phyloP scores from a whole-genome alignment of 1,284 basidiomycete genomes.

The Naganishia liquefaciens region DNA sequence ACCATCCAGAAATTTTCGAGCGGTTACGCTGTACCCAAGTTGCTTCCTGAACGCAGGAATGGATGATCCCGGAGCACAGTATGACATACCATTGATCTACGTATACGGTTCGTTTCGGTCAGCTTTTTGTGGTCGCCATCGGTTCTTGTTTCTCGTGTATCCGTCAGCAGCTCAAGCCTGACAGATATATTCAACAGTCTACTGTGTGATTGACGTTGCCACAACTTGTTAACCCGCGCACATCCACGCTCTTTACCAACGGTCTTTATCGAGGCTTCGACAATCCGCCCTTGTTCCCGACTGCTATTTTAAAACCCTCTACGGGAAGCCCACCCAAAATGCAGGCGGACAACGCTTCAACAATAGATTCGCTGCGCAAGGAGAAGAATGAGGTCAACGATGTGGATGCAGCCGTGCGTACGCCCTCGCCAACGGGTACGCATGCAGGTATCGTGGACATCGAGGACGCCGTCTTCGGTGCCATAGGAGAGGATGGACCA shows the following conservation, averaged over 20 bases:
- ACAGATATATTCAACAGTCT: no score
- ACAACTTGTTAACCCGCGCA: no score
- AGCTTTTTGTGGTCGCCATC: no score
- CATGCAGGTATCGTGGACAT: slow-evolving; percentile 22
- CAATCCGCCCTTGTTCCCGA: no score
- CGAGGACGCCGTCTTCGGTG: slow-evolving; percentile 49
- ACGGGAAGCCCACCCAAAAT: not conserved
- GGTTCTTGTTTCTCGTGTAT: no score
- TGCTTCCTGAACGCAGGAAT: no score
- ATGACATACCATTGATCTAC: slow-evolving; percentile 4
- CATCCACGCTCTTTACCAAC: no score
- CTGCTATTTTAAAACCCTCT: not conserved
- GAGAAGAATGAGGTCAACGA: slow-evolving; percentile 20
- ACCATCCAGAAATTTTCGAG: slow-evolving; percentile 8
- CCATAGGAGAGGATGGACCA: slow-evolving; percentile 43
- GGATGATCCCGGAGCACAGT: no score
- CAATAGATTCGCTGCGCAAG: slow-evolving; percentile 21
- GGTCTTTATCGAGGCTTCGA: no score
- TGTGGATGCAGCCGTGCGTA: slow-evolving; percentile 17
- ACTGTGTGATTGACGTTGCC: no score
- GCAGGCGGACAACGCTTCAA: slow-evolving; percentile 27
- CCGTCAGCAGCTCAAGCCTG: no score
- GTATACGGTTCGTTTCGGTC: not conserved
- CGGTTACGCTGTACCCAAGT: not conserved
- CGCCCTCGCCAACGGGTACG: slow-evolving; percentile 11